Conservation (phyloP, 2,329 filamentous ascomycete genomes). For the Fonsecaea monophora region DNA sequence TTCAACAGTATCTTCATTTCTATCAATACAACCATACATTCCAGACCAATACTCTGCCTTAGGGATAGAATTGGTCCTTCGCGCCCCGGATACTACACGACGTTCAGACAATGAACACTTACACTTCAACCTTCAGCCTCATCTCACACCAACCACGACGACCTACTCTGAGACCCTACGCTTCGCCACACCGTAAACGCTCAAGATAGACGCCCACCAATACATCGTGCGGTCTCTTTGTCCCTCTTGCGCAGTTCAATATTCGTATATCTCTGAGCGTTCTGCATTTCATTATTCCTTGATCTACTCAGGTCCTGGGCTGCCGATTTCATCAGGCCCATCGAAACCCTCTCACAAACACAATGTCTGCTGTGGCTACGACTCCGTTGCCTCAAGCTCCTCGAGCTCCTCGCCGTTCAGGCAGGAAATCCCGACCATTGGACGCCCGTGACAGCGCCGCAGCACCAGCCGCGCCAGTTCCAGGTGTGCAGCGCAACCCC, state of each 20-base stretch:
- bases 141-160: constrained; percentile 33
- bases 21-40: constrained; percentile 7
- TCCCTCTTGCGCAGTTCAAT: constrained; percentile 20
- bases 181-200: constrained; percentile 37
- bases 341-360: constrained; percentile 41
- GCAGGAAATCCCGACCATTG: constrained; percentile 51
- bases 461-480: constrained; percentile 16
- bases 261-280: constrained; percentile 36
- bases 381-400: constrained; percentile 47
- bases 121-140: constrained; percentile 27
- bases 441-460: constrained; percentile 38
- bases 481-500: constrained; percentile 24
- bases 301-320: constrained; percentile 45
- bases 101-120: constrained; percentile 39
- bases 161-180: constrained; percentile 32
- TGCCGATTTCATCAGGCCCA: constrained; percentile 58
- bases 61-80: constrained; percentile 25
- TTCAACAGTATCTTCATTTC: constrained; percentile 18
- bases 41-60: constrained; percentile 23
- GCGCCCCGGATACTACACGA: constrained; percentile 9
- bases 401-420: constrained; percentile 54
- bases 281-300: constrained; percentile 43
- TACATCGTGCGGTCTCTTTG: constrained; percentile 16
- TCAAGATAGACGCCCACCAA: constrained; percentile 36
- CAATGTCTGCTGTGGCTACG: constrained; percentile 51